Evolutionary conservation across 495 filamentous ascomycete genomes (phyloP), one percentile per base, ranked within the genome.

Genomic region (Staphylotrichum tortipilum): DNA sequence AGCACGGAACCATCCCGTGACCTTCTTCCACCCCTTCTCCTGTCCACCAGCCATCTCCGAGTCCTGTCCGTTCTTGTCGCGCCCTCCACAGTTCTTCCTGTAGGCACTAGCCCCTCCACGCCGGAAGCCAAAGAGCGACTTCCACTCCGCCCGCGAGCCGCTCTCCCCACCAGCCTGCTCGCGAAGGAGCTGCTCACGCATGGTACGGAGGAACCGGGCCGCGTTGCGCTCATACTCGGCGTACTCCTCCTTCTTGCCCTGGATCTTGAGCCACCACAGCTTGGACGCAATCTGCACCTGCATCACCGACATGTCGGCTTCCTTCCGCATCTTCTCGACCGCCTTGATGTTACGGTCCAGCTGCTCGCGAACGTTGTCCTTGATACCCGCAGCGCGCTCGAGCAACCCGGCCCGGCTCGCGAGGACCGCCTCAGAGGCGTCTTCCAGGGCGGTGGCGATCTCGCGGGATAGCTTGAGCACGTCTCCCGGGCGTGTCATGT

Each of bases 241-340:
- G 29, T 70, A 61, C 44, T 73, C 70, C 3, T 69, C 56, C n/a
- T 41, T 52, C 53, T 64, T 70, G 2, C 71, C 70, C 43, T 58
- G 68, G 33, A 70, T 4, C 53, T 59, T 66, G 28, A 76, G 59
- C 73, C 73, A 76, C 63, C 62, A 69, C n/a, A 76, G 66, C 56
- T 62, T 70, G 28, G 73, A 73, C 15, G 54, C 46, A 11, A 76
- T 57, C 42, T 72, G 73, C 21, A 70, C 70, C 19, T 63, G 64
- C 41, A 74, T 61, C 24, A 75, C 33, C 3, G 61, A 57, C 23
- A 69, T 21, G 29, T 63, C 46, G 19, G 60, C 49, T 24, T 67
- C 57, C 8, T 65, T 62, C 3, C 63, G 57, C n/a, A 68, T 18
- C 10, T 62, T 41, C 22, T 63, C 49, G 4, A 49, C 55, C 2